These are phyloP conservation scores for Bretschneidera sinensis DNA, from an alignment of 345 rosid species.

Conservation along the genomic window DNA sequence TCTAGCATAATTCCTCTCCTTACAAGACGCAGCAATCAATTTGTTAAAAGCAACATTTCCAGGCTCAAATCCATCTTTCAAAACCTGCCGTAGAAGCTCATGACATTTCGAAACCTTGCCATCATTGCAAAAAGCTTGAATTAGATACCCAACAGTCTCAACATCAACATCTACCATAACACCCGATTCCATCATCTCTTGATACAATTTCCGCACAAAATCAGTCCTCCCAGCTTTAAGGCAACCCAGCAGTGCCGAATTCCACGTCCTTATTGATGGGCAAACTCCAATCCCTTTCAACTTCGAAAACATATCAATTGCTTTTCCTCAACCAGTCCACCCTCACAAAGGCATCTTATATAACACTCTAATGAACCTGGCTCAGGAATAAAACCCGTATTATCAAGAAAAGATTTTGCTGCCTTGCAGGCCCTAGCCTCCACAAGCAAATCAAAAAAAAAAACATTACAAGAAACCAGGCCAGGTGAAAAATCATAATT, in stretches of 20 bases:
- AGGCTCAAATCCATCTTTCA: conserved; percentile 38
- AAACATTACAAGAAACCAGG: too few relatives aligned
- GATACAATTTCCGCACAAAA: conserved; percentile 43
- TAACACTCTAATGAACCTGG: too few relatives aligned
- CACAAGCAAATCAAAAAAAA: too few relatives aligned
- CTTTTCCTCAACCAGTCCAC: too few relatives aligned
- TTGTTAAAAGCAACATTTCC: conserved; percentile 25
- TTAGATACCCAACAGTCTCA: conserved; percentile 32
- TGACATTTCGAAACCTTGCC: too few relatives aligned
- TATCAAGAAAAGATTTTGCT: too few relatives aligned
- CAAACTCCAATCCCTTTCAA: conserved; percentile 19
- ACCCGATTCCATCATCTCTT: conserved; percentile 35
- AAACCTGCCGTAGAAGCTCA: too few relatives aligned
- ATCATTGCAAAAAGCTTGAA: too few relatives aligned
- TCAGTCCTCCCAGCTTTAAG: conserved; percentile 34
- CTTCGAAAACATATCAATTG: too few relatives aligned
- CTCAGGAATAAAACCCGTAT: too few relatives aligned
- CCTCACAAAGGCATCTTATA: too few relatives aligned
- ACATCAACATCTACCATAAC: conserved; percentile 27
- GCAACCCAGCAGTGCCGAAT: conserved; percentile 32
- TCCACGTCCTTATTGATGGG: conserved; percentile 37
- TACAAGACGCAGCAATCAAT: conserved; percentile 36
- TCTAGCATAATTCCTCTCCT: conserved; percentile 20
- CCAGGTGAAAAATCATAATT: too few relatives aligned
- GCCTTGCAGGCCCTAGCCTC: conserved; percentile 32